A percentile compares a stretch with the other conserved stretches of the same genome.
Evolutionary conservation across 768 basidiomycete species (phyloP).

Genomic region (Brasilioporus rufonigricans): DNA sequence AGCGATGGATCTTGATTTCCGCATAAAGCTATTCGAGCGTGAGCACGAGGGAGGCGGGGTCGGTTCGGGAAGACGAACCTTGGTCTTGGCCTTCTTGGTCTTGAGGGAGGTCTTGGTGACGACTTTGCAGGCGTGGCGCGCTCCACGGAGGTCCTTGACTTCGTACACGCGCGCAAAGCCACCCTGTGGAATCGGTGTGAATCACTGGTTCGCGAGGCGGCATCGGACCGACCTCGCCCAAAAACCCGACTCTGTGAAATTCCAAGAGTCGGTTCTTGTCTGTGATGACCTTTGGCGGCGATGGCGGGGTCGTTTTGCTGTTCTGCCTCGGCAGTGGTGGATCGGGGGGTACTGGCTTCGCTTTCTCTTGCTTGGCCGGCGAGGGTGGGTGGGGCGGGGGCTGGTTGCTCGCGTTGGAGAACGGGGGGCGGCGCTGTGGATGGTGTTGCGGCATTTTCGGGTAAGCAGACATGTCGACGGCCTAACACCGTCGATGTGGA

Average conservation of each 20-base stretch:
- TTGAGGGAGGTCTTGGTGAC: conserved; percentile 90
- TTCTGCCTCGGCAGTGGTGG: conserved; percentile 81
- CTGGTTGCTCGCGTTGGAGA: conserved; percentile 42
- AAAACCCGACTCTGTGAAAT: conserved; percentile 73
- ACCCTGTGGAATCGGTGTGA: conserved; percentile 43
- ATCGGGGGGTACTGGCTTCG: conserved; percentile 42
- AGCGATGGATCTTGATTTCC: conserved; percentile 97
- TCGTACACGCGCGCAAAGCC: conserved; percentile 98
- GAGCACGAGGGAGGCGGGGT: neutral
- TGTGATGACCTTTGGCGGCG: conserved; percentile 72
- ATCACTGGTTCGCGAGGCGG: neutral
- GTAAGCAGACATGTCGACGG: conserved; percentile 40
- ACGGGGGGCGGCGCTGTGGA: conserved; percentile 41
- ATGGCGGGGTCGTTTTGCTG: conserved; percentile 76
- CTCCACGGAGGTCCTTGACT: conserved; percentile 69
- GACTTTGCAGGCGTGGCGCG: conserved; percentile 85
- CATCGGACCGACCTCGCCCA: conserved; percentile 68
- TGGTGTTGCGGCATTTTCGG: conserved; percentile 33
- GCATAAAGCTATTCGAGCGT: conserved; percentile 74
- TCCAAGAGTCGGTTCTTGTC: conserved; percentile 58
- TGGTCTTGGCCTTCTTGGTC: conserved; percentile 96
- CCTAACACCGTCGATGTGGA: conserved; percentile 42
- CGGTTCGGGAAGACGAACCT: conserved; percentile 46
- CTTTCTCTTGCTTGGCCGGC: conserved; percentile 39
- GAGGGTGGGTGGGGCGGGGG: conserved; percentile 26